A percentile compares a stretch with the other conserved stretches of the same genome.
Conservation (phyloP, 179 eudicot genomes). For the Heliamphora pulchella region DNA sequence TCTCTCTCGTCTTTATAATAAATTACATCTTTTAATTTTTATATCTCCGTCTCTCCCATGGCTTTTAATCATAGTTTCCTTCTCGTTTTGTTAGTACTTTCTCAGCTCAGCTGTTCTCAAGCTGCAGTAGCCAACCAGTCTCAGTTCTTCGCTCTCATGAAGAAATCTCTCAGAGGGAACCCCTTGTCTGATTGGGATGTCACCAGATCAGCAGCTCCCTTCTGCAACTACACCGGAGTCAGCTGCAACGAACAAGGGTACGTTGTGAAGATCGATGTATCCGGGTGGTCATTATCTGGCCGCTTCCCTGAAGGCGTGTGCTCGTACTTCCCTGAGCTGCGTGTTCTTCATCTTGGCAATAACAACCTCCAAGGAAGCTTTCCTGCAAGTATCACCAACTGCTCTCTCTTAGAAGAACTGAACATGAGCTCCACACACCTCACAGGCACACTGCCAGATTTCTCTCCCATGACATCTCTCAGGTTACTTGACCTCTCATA, state of each 20-base stretch:
- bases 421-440: conserved; percentile 42
- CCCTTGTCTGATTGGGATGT: conserved; percentile 45
- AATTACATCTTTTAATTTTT: not conserved
- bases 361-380: conserved; percentile 53
- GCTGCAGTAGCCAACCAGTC: conserved; percentile 41
- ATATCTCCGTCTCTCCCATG: conserved; percentile 27
- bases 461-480: conserved; percentile 46
- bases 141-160: conserved; percentile 57
- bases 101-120: conserved; percentile 22
- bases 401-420: conserved; percentile 62
- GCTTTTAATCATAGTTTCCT: conserved; percentile 28
- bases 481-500: conserved; percentile 58
- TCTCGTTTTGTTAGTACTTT: conserved; percentile 29
- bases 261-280: conserved; percentile 46
- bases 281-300: conserved; percentile 60
- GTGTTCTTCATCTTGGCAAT: conserved; percentile 44
- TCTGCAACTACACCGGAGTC: conserved; percentile 62
- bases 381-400: conserved; percentile 57
- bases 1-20: not conserved
- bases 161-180: conserved; percentile 50
- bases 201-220: conserved; percentile 24
- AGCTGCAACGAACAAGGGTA: conserved; percentile 48
- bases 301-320: conserved; percentile 59
- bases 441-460: conserved; percentile 62
- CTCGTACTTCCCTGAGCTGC: conserved; percentile 62